Evolutionary conservation across 345 rosid species (phyloP), one percentile per base, ranked within the genome.

Genomic region (Linum trigynum): DNA sequence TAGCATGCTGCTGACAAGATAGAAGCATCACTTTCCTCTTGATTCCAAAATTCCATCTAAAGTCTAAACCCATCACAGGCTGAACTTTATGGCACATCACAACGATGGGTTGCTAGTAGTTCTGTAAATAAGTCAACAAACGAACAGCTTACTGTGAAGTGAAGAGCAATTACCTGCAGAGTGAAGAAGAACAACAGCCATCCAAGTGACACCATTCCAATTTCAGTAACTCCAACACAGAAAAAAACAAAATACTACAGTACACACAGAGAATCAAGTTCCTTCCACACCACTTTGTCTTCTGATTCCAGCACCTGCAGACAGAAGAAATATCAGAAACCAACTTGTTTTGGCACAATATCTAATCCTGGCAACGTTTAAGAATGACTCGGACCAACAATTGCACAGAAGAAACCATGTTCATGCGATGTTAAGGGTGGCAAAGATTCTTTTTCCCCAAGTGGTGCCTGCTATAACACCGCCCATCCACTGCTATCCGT

Each of bases 401-500:
- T 65, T 11, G 38, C 50, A 69, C 38, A n/a, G 63, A 15, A 15
- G 43, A 15, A 3, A 6, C 36, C 36, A 57, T 12, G 57, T 53
- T 15, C 39, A 72, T 17, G 55, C 23, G 59, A 38, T 41, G 40
- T 32, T 36, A 35, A 59, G 55, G 69, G 57, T 64, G 38, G 50
- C 61, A 70, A 74, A 6, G 77, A 76, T 66, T 71, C 78, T 59
- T 59, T 48, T 12, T 12, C 8, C 53, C 53, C 14, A 48, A 65
- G 71, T 74, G 63, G 65, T 74, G 65, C 32, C 32, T 23, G 32
- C 32, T 78, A 59, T 68, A 71, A 77, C 73, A 59, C 70, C 39
- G 64, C 73, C 83, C 89, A 67, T 78, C 78, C 84, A 62, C 78
- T 74, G 14, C 37, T 57, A 40, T 59, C 61, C 8, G 83, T 78